Base-by-base conservation (phyloP, 495 filamentous ascomycete species). In the Cercophora scortea region DNA sequence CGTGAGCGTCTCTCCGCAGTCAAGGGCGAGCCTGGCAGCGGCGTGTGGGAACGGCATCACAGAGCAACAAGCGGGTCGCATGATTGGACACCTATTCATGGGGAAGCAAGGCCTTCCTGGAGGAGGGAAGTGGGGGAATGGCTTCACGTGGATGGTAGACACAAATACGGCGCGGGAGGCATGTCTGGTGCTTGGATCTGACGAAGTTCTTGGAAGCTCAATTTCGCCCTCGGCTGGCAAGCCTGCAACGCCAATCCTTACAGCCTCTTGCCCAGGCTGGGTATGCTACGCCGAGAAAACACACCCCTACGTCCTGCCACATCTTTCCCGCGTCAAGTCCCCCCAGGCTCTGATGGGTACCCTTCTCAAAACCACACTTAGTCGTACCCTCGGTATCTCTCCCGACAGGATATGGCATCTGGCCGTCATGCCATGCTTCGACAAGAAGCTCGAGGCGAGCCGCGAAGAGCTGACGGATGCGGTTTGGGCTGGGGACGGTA, bases 231-330 rank as follows among this genome's bases (percentile, higher is more conserved):
- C 52, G 12, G 36, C 50, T 44, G 49, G 53, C 50, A 53, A 56
- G 45, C 60, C 68, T 43, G 34, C 81, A 45, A 80, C 78, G 40
- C 94, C 91, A 0, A 85, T 96, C 49, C 71, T 98, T 12, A 87
- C 92, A 9, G 92, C 90, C 9, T 88, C 89, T 10, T 98, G 93
- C 64, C 93, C 93, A 0, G 93, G 93, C 32, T 98, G 95, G 89
- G 92, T 98, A 34, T 98, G 93, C 70, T 97, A 98, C 65, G 90
- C 92, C 45, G 93, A 98, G 61, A 96, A 97, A 70, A 95, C 89
- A 33, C 92, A 98, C 63, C 89, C 93, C 0, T 84, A 94, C 59
- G 81, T 96, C 41, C 78, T 98, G 42, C 90, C 91, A 7, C 90
- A 98, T 65, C 77, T 98, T 32, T 96, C 90, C 39, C 81, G 81